Percentiles rank a stretch among this genome's conserved stretches.
Evolutionary conservation across 1,284 basidiomycete genomes (phyloP).

Genomic region (Cryptococcus hybrid): DNA sequence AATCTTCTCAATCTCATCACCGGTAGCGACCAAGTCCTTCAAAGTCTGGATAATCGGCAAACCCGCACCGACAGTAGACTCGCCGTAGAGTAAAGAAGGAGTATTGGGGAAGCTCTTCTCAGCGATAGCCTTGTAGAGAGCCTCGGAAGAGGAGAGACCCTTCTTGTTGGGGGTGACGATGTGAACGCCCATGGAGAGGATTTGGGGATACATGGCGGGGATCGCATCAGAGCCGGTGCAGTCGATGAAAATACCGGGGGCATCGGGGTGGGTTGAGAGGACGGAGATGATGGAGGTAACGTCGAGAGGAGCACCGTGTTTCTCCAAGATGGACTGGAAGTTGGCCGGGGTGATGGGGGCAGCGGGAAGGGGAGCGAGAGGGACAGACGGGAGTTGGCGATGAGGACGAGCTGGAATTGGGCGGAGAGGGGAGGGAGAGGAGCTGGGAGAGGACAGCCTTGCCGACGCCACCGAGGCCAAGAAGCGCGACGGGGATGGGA

Average conservation of each 20-base stretch:
- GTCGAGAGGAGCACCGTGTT: slow-evolving; percentile 46
- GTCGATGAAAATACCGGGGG: slow-evolving; percentile 79
- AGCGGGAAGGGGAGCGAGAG: slow-evolving; percentile 55
- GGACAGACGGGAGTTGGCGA: slow-evolving; percentile 72
- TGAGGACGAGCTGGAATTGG: slow-evolving; percentile 67
- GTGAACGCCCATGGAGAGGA: slow-evolving; percentile 75
- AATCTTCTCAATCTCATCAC: slow-evolving; percentile 69
- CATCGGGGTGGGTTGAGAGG: slow-evolving; percentile 50
- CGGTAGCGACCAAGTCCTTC: slow-evolving; percentile 86
- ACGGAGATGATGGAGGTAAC: slow-evolving; percentile 51
- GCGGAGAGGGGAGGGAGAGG: slow-evolving; percentile 63
- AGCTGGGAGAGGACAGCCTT: slow-evolving; percentile 71
- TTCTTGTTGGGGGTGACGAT: slow-evolving; percentile 99
- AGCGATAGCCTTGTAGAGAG: slow-evolving; percentile 68
- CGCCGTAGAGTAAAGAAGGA: slow-evolving; percentile 67
- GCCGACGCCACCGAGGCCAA: slow-evolving; percentile 87
- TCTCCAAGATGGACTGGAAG: slow-evolving; percentile 45
- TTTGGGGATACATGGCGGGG: slow-evolving; percentile 77
- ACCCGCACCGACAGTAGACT: slow-evolving; percentile 94
- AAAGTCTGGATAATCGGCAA: slow-evolving; percentile 89
- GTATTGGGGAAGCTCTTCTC: slow-evolving; percentile 59
- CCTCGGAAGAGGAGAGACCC: slow-evolving; percentile 76
- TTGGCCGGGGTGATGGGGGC: slow-evolving; percentile 50
- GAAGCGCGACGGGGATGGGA: slow-evolving; percentile 62
- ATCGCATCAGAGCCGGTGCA: slow-evolving; percentile 87